A percentile compares a stretch with the other conserved stretches of the same genome.
Evolutionary conservation across 768 basidiomycete genomes (phyloP).

Genomic region (Fibroporia radiculosa): DNA sequence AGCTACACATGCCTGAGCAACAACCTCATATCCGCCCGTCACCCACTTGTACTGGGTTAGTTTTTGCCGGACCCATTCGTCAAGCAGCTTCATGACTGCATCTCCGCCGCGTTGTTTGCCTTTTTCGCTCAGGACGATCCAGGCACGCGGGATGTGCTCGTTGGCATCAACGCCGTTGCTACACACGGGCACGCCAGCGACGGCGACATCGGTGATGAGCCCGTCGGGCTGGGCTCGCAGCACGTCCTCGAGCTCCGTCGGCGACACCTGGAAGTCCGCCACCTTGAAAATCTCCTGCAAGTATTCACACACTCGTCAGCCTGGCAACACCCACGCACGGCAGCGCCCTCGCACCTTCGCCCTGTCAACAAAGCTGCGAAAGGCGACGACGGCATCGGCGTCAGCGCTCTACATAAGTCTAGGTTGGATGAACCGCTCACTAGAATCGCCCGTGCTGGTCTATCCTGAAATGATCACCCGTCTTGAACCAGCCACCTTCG

Average conservation of each 20-base stretch:
- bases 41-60: conserved; percentile 74
- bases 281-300: conserved; percentile 74
- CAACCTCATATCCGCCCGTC: conserved; percentile 62
- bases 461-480: conserved; percentile 62
- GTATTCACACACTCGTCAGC: too few species aligned
- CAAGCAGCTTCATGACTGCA: conserved; percentile 25
- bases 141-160: conserved; percentile 71
- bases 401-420: neutral
- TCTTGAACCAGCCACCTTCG: conserved; percentile 62
- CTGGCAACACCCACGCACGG: neutral
- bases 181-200: conserved; percentile 62
- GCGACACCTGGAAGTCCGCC: conserved; percentile 74
- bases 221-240: conserved; percentile 55
- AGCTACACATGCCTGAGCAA: conserved; percentile 43
- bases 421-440: conserved; percentile 30
- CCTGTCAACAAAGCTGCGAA: conserved; percentile 59
- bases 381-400: too few species aligned
- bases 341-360: conserved; percentile 30
- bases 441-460: conserved; percentile 57
- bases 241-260: conserved; percentile 68
- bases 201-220: conserved; percentile 57
- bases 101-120: conserved; percentile 45
- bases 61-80: conserved; percentile 52
- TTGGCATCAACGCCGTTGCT: conserved; percentile 56
- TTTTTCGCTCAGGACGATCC: conserved; percentile 56